These are phyloP conservation scores for Powellomyces hirtus DNA, from an alignment of 192 early-diverging fungal species.

Conservation along the genomic window DNA sequence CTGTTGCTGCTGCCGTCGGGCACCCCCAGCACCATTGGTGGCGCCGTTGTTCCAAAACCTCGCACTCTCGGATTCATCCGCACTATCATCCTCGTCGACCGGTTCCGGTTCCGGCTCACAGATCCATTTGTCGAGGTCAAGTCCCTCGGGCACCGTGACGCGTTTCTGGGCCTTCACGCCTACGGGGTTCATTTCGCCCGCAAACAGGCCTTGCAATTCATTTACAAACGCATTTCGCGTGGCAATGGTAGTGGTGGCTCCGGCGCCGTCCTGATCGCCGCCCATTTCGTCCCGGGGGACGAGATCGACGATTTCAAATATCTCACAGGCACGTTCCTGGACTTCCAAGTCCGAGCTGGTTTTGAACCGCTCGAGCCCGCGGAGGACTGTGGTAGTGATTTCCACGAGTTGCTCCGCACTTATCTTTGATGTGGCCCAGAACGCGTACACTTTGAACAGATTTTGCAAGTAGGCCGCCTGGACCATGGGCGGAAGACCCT, in stretches of 20 bases:
- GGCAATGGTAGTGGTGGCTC: constrained; percentile 19
- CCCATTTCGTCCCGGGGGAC: not conserved
- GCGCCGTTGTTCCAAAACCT: not conserved
- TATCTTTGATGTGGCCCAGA: constrained; percentile 48
- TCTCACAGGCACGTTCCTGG: constrained; percentile 54
- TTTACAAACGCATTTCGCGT: not conserved
- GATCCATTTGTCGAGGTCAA: constrained; percentile 84
- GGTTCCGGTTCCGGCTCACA: constrained; percentile 63
- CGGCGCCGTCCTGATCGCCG: not conserved
- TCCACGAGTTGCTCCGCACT: constrained; percentile 9
- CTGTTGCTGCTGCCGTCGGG: no score
- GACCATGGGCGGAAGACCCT: constrained; percentile 53
- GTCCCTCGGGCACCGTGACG: constrained; percentile 81
- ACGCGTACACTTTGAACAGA: constrained; percentile 66
- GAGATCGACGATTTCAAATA: not conserved
- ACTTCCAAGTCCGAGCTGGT: constrained; percentile 68
- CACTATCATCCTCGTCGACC: constrained; percentile 19
- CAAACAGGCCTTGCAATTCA: constrained; percentile 46
- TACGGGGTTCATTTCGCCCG: constrained; percentile 87
- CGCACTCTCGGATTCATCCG: constrained; percentile 35
- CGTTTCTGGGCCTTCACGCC: constrained; percentile 85
- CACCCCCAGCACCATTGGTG: not conserved
- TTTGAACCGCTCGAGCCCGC: not conserved
- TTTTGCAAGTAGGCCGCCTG: constrained; percentile 72
- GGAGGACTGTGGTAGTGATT: constrained; percentile 9